Conservation (phyloP, 2,329 filamentous ascomycete species). For the Ophiostoma sp. region DNA sequence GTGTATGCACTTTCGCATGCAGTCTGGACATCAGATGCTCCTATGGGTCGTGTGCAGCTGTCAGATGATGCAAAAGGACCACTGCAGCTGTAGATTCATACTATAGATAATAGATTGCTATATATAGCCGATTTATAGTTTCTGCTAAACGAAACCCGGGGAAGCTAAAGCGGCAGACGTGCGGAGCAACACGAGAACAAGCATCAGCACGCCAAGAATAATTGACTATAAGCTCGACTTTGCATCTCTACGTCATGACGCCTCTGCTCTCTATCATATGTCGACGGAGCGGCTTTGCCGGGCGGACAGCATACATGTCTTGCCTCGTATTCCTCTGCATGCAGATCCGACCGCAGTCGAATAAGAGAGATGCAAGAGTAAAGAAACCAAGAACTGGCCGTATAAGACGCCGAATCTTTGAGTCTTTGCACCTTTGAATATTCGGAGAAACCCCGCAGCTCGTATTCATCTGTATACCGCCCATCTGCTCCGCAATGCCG, state of each 20-base stretch:
- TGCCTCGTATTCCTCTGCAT: not conserved
- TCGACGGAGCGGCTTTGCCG: not conserved
- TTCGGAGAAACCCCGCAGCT: slow-evolving; percentile 2
- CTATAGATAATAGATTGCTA: not conserved
- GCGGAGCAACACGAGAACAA: not conserved
- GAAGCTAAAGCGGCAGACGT: not conserved
- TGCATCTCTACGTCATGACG: not conserved
- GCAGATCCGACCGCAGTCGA: not conserved
- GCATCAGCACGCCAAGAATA: not conserved
- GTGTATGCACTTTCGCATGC: not conserved
- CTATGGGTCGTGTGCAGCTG: not conserved
- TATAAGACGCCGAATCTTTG: not conserved
- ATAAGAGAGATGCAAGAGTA: not conserved
- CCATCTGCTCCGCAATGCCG: not conserved
- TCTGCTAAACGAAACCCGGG: not conserved
- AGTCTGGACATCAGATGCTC: not conserved
- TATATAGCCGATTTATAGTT: not conserved
- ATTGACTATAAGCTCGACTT: not conserved
- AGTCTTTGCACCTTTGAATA: too few species aligned
- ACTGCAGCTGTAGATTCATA: not conserved
- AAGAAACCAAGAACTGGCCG: not conserved
- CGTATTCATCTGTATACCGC: slow-evolving; percentile 9
- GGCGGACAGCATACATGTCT: slow-evolving; percentile 2
- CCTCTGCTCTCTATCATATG: too few species aligned
- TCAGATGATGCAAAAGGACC: not conserved